These are phyloP conservation scores for Dentipellis sp. DNA, from an alignment of 768 basidiomycete species.

Conservation along the genomic window DNA sequence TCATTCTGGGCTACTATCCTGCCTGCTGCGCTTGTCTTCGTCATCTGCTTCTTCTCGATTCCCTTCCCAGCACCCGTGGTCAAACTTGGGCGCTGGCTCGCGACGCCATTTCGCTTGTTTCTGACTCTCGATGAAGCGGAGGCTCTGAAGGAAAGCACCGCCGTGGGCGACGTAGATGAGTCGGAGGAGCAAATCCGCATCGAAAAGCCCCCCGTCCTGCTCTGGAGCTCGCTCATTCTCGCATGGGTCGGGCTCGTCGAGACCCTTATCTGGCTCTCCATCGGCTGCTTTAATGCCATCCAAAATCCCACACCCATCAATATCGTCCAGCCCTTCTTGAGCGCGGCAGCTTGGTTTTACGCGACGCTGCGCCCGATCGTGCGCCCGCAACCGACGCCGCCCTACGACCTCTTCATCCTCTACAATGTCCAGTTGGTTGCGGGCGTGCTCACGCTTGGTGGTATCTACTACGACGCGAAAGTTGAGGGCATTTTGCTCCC, in stretches of 20 bases:
- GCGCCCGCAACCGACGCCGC: conserved; percentile 46
- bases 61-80: conserved; percentile 14
- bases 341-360: conserved; percentile 59
- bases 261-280: conserved; percentile 48
- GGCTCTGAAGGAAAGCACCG: conserved; percentile 5
- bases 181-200: not conserved
- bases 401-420: conserved; percentile 53
- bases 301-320: conserved; percentile 19
- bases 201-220: conserved; percentile 24
- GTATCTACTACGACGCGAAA: conserved; percentile 40
- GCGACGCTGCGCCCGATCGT: conserved; percentile 46
- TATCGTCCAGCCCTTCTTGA: conserved; percentile 33
- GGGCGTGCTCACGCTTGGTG: conserved; percentile 42
- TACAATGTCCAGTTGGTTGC: conserved; percentile 40
- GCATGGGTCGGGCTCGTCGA: conserved; percentile 46
- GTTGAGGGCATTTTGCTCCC: conserved; percentile 37
- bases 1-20: conserved; percentile 40
- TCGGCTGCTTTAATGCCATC: conserved; percentile 44
- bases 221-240: conserved; percentile 57
- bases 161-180: not conserved
- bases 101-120: conserved; percentile 27
- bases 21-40: conserved; percentile 38
- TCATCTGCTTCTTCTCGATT: conserved; percentile 26
- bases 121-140: conserved; percentile 29
- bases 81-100: conserved; percentile 15